phyloP scores from a whole-genome alignment of 495 filamentous ascomycete species.

The Cladorrhinum samala region DNA sequence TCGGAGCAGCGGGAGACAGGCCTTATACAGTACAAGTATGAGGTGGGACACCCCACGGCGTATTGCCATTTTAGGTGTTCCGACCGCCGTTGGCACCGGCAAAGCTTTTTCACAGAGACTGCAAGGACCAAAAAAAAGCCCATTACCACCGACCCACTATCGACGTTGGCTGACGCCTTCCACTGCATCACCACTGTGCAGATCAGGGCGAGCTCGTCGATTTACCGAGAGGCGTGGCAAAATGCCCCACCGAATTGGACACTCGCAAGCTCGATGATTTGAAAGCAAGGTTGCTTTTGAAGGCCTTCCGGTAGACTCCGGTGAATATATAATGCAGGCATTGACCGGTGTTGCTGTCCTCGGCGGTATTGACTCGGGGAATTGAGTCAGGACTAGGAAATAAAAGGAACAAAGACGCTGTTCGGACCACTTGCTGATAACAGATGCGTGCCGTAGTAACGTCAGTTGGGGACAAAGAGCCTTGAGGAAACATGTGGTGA shows the following conservation, averaged over 20 bases:
- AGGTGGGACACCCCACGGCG: background rate
- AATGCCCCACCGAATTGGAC: no score
- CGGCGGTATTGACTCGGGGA: no score
- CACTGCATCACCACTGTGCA: no score
- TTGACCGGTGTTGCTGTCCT: no score
- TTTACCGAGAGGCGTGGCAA: no score
- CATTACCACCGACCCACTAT: no score
- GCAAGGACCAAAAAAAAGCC: background rate
- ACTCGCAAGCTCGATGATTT: no score
- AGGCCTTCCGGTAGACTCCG: no score
- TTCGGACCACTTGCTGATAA: background rate
- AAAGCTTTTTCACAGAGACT: background rate
- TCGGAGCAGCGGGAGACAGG: slow-evolving; percentile 5
- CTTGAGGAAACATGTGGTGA: background rate
- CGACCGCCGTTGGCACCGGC: background rate
- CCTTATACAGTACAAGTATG: background rate
- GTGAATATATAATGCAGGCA: no score
- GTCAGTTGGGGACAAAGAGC: background rate
- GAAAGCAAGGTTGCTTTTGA: no score
- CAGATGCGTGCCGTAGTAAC: background rate
- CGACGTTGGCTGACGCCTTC: no score
- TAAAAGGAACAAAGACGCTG: background rate
- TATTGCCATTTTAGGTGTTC: background rate
- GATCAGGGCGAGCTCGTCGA: no score
- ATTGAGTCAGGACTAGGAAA: background rate